Conservation (phyloP, 305 asterid genomes). For the Solanum hybrid region DNA sequence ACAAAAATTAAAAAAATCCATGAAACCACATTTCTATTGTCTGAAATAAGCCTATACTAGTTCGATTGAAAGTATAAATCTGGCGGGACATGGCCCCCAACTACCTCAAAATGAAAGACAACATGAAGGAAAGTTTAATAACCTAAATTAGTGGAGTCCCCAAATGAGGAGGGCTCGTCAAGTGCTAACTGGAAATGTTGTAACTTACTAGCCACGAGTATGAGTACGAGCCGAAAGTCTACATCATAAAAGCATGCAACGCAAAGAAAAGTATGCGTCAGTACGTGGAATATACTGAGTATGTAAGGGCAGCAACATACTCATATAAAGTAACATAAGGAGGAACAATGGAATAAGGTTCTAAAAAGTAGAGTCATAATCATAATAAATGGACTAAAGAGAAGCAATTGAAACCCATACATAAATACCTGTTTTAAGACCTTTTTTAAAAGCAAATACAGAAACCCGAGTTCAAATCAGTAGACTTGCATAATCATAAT, state of each 20-base stretch:
- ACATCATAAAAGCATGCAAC: neutral
- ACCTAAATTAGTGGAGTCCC: neutral
- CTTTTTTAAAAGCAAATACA: neutral
- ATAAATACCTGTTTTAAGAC: neutral
- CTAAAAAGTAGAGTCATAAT: neutral
- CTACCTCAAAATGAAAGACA: neutral
- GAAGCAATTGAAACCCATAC: neutral
- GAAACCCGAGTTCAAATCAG: neutral
- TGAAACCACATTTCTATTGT: neutral
- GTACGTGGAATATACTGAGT: neutral
- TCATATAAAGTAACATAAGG: too few relatives aligned
- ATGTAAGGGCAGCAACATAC: neutral
- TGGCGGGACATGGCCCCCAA: neutral
- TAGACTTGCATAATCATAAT: neutral
- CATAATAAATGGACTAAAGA: too few relatives aligned
- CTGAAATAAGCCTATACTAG: too few relatives aligned
- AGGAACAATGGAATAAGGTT: neutral
- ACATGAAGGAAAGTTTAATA: neutral
- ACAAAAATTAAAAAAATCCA: neutral
- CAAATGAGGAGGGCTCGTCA: neutral
- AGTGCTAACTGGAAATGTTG: neutral
- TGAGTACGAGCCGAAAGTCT: neutral
- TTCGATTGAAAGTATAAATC: neutral
- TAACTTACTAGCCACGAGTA: neutral
- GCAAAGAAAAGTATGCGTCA: neutral